Conservation (phyloP, 2,329 filamentous ascomycete species). For the Fusarium zealandicum region DNA sequence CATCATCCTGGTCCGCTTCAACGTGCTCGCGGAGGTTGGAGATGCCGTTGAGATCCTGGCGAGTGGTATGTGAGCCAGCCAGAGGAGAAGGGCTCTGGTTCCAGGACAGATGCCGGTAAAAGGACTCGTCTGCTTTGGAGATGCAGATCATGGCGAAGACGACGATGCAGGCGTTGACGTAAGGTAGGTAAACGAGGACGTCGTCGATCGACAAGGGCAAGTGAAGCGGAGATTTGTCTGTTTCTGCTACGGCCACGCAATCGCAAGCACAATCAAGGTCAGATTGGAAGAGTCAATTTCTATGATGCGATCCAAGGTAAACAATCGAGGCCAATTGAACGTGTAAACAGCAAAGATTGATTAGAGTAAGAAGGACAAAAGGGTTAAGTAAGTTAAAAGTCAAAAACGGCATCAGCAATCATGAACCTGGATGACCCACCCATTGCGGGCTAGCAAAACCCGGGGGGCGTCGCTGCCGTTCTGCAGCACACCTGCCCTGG, state of each 20-base stretch:
- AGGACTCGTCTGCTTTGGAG: conserved; percentile 60
- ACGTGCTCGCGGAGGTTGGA: conserved; percentile 57
- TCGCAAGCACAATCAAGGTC: conserved; percentile 3
- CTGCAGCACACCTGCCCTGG: conserved; percentile 14
- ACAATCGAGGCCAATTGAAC: conserved; percentile 1
- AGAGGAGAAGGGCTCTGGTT: conserved; percentile 62
- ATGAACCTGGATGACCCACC: conserved; percentile 11
- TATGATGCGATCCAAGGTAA: conserved; percentile 1
- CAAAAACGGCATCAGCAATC: background rate
- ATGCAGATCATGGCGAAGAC: conserved; percentile 57
- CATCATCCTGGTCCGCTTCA: conserved; percentile 46
- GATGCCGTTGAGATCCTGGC: conserved; percentile 63
- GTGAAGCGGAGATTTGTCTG: background rate
- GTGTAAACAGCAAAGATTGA: conserved; percentile 10
- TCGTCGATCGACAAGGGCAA: background rate
- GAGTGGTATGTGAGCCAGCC: conserved; percentile 57
- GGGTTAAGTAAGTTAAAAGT: conserved; percentile 30
- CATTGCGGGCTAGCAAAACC: conserved; percentile 6
- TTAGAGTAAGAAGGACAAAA: conserved; percentile 25
- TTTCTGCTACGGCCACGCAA: conserved; percentile 18
- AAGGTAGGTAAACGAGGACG: background rate
- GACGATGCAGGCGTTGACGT: background rate
- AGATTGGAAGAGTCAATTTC: conserved; percentile 9
- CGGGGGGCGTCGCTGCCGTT: conserved; percentile 12
- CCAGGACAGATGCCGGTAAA: conserved; percentile 56